A percentile compares a stretch with the other conserved stretches of the same genome.
Conservation (phyloP, 345 rosid genomes). For the Capsella bursapastoris region DNA sequence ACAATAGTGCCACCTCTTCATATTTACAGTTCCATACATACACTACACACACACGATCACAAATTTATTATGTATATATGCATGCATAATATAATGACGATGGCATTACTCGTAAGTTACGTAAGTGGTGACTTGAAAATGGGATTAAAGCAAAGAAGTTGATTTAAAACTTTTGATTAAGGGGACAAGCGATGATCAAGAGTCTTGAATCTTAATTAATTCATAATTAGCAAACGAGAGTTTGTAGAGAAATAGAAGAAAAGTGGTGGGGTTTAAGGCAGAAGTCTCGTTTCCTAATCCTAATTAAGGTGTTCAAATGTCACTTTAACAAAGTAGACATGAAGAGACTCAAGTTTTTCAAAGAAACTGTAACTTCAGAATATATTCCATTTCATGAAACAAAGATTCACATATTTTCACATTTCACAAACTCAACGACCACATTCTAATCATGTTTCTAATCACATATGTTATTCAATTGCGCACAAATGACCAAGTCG, state of each 20-base stretch:
- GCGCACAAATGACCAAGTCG: constrained; percentile 1
- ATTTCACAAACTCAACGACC: background rate
- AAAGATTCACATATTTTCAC: constrained; percentile 8
- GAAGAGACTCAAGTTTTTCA: constrained; percentile 7
- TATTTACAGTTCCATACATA: constrained; percentile 23
- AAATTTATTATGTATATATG: background rate
- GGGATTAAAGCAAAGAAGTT: constrained; percentile 37
- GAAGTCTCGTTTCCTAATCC: constrained; percentile 21
- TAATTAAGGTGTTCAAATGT: constrained; percentile 36
- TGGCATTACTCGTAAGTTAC: constrained; percentile 45
- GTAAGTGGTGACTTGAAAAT: constrained; percentile 42
- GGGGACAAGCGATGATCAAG: constrained; percentile 29
- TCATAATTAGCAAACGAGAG: constrained; percentile 25
- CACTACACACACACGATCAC: background rate
- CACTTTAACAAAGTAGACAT: constrained; percentile 34
- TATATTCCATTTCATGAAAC: background rate
- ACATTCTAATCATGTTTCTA: background rate
- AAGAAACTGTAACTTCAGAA: background rate
- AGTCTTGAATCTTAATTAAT: constrained; percentile 29
- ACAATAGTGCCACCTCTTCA: constrained; percentile 14
- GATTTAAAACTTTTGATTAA: constrained; percentile 30
- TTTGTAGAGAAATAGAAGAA: constrained; percentile 10
- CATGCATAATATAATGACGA: constrained; percentile 37
- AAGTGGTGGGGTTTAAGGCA: constrained; percentile 36
- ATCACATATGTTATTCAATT: too few species aligned